phyloP scores from a whole-genome alignment of 805 yeast genomes.

The Starmerella vitae region DNA sequence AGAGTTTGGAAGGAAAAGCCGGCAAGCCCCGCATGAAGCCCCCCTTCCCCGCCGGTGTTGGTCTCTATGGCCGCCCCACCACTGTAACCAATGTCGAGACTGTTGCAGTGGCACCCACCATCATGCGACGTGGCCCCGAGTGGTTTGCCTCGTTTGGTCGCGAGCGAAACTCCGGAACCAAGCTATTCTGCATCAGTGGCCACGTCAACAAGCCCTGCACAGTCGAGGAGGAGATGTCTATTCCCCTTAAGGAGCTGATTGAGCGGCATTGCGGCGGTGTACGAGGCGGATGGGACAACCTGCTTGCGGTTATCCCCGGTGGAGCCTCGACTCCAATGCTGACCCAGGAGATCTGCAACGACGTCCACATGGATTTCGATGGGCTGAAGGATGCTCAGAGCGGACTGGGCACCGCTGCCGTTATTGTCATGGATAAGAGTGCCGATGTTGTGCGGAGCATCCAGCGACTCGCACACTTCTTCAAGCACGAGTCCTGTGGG shows the following conservation, averaged over 20 bases:
- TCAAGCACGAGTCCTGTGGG: slow-evolving; percentile 87
- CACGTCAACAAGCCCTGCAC: slow-evolving; percentile 88
- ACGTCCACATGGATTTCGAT: slow-evolving; percentile 75
- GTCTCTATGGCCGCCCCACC: slow-evolving; percentile 79
- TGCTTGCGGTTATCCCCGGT: slow-evolving; percentile 78
- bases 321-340: slow-evolving; percentile 79
- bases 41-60: slow-evolving; percentile 91
- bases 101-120: slow-evolving; percentile 80
- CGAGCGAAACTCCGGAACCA: slow-evolving; percentile 72
- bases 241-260: slow-evolving; percentile 65
- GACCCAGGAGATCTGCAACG: slow-evolving; percentile 52
- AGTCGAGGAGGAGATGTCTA: slow-evolving; percentile 88
- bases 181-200: slow-evolving; percentile 76
- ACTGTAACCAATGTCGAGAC: slow-evolving; percentile 88
- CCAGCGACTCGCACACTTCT: slow-evolving; percentile 70
- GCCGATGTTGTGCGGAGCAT: slow-evolving; percentile 77
- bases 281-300: slow-evolving; percentile 85
- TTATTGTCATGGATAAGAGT: slow-evolving; percentile 77
- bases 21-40: slow-evolving; percentile 91
- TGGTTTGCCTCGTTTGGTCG: slow-evolving; percentile 81
- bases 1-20: slow-evolving; percentile 81
- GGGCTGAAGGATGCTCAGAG: slow-evolving; percentile 75
- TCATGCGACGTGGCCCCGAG: slow-evolving; percentile 74
- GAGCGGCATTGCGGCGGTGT: slow-evolving; percentile 88
- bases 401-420: slow-evolving; percentile 87